Evolutionary conservation across 495 filamentous ascomycete genomes (phyloP).

Genomic region (Hypoxylon crocopeplum): DNA sequence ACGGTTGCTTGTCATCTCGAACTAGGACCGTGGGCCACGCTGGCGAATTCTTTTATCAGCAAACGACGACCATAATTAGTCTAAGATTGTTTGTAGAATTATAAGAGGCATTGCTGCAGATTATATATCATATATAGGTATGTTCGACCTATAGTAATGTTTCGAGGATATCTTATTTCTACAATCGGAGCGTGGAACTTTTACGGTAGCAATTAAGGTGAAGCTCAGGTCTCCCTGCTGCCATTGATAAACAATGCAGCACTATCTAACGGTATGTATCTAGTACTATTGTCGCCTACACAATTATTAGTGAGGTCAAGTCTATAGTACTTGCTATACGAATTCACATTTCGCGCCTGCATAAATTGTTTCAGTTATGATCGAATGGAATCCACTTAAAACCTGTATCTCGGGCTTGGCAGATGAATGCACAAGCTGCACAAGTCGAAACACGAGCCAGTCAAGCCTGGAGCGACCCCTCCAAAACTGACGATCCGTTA

Average conservation of each 20-base stretch:
- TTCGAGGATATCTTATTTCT: too few species aligned
- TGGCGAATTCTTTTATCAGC: neutral
- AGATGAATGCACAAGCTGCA: constrained; percentile 19
- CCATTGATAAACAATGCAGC: neutral
- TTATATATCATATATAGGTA: too few species aligned
- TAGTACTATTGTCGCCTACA: neutral
- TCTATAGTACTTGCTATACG: neutral
- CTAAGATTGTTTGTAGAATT: too few species aligned
- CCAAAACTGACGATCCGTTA: constrained; percentile 31
- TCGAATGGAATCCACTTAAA: constrained; percentile 31
- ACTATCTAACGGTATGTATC: neutral
- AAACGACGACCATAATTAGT: too few species aligned
- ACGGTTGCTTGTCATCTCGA: neutral
- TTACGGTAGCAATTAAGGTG: too few species aligned
- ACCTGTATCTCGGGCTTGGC: constrained; percentile 30
- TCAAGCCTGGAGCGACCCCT: constrained; percentile 17
- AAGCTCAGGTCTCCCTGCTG: constrained; percentile 1
- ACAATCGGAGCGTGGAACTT: too few species aligned
- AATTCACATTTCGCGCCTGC: neutral
- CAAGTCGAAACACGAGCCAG: constrained; percentile 28
- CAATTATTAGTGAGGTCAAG: neutral
- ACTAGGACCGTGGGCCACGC: neutral
- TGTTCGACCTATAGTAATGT: too few species aligned
- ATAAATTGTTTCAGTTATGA: constrained; percentile 37
- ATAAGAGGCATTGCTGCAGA: too few species aligned